Evolutionary conservation across 2,329 filamentous ascomycete genomes (phyloP).

Genomic region (Trichoderma gracile): DNA sequence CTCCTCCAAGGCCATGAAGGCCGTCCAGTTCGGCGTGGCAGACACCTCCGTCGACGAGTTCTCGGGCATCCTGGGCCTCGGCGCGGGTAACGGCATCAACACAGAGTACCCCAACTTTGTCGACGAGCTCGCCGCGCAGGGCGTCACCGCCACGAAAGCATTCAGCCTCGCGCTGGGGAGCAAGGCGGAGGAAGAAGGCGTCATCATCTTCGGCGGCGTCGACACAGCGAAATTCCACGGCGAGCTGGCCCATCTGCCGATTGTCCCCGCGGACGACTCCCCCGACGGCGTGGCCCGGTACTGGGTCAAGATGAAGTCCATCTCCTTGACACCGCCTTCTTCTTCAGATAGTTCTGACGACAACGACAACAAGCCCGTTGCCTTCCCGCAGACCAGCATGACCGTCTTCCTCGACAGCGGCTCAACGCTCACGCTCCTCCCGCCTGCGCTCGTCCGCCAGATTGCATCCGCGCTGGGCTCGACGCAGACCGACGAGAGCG

Average conservation of each 20-base stretch:
- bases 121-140: constrained; percentile 52
- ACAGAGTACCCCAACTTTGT: constrained; percentile 53
- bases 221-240: constrained; percentile 66
- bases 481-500: constrained; percentile 40
- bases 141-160: constrained; percentile 59
- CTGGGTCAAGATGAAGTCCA: constrained; percentile 52
- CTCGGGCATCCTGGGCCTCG: constrained; percentile 71
- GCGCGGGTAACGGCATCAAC: constrained; percentile 57
- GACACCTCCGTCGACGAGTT: constrained; percentile 50
- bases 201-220: constrained; percentile 67
- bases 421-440: constrained; percentile 67
- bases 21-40: constrained; percentile 68
- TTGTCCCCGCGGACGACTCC: constrained; percentile 56
- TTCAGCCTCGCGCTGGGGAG: constrained; percentile 68
- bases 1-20: constrained; percentile 40
- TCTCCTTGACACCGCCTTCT: constrained; percentile 41
- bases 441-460: constrained; percentile 52
- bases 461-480: constrained; percentile 54
- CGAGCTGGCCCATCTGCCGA: constrained; percentile 59
- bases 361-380: constrained; percentile 16
- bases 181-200: constrained; percentile 59
- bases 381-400: constrained; percentile 43
- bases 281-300: constrained; percentile 56
- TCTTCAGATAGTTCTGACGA: too few species aligned
- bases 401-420: constrained; percentile 71